Conservation (phyloP, 2,329 filamentous ascomycete genomes). For the Aspergillus caelatus region DNA sequence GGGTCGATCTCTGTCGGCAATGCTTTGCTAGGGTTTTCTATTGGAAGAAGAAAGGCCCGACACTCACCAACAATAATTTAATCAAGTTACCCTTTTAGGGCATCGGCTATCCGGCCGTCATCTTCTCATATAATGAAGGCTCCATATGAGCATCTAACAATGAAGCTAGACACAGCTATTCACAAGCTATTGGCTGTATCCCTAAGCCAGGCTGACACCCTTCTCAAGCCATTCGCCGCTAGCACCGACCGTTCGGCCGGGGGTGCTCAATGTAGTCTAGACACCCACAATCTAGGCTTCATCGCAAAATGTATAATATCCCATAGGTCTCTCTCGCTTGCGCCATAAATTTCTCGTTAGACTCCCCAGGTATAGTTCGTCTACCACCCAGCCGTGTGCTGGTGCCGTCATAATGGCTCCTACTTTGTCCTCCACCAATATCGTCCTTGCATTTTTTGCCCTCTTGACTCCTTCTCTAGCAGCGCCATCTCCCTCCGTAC, state of each 20-base stretch:
- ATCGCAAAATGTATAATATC: neutral
- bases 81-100: neutral
- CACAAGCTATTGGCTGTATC: neutral
- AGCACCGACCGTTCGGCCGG: neutral
- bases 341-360: neutral
- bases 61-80: neutral
- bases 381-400: neutral
- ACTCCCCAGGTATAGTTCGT: neutral
- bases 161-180: neutral
- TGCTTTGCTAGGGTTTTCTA: neutral
- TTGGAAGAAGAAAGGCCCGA: neutral
- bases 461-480: conserved; percentile 17
- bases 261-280: neutral
- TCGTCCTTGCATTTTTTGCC: conserved; percentile 19
- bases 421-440: conserved; percentile 12
- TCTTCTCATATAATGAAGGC: neutral
- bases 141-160: neutral
- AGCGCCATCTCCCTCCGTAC: conserved; percentile 11
- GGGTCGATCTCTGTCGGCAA: neutral
- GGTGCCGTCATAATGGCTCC: neutral
- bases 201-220: neutral
- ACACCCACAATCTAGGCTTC: neutral
- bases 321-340: neutral
- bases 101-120: neutral
- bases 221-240: neutral